These are phyloP conservation scores for Amylocystis lapponica DNA, from an alignment of 768 basidiomycete species.

Conservation along the genomic window DNA sequence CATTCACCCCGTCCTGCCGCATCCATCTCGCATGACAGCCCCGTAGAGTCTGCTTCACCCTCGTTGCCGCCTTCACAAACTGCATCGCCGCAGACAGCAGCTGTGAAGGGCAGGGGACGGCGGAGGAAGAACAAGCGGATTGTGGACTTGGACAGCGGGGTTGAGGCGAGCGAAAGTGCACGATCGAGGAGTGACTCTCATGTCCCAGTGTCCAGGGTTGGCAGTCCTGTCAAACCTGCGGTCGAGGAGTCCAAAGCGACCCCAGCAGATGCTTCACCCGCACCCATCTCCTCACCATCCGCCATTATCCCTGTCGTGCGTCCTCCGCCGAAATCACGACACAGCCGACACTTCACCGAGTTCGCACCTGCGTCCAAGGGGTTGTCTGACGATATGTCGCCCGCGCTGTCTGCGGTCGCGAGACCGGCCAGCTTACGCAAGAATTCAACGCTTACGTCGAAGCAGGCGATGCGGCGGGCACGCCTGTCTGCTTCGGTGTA, in stretches of 20 bases:
- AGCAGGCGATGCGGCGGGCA: conserved; percentile 40
- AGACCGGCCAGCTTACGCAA: conserved; percentile 12
- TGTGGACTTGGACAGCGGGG: conserved; percentile 64
- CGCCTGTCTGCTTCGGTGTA: conserved; percentile 59
- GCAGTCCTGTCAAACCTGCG: conserved; percentile 12
- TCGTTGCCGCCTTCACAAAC: conserved; percentile 36
- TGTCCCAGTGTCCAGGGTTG: conserved; percentile 5
- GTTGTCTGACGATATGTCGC: conserved; percentile 8
- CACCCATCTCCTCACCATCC: conserved; percentile 11
- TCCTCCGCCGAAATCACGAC: conserved; percentile 26
- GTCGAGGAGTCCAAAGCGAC: conserved; percentile 3
- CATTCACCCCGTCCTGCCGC: conserved; percentile 17
- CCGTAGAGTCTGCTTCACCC: conserved; percentile 24
- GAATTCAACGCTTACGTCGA: conserved; percentile 29
- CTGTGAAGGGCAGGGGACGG: conserved; percentile 38
- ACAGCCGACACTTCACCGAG: conserved; percentile 49
- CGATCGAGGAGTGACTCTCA: conserved; percentile 18
- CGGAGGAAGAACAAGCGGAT: conserved; percentile 69
- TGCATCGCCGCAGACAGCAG: conserved; percentile 40
- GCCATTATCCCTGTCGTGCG: conserved; percentile 7
- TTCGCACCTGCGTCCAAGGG: conserved; percentile 23
- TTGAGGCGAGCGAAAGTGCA: conserved; percentile 29
- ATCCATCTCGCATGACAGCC: conserved; percentile 9
- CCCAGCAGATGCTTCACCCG: not conserved
- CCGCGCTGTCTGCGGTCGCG: conserved; percentile 4